Base-by-base conservation (phyloP, 202 grass and related monocot species). In the Zoysia matrella region DNA sequence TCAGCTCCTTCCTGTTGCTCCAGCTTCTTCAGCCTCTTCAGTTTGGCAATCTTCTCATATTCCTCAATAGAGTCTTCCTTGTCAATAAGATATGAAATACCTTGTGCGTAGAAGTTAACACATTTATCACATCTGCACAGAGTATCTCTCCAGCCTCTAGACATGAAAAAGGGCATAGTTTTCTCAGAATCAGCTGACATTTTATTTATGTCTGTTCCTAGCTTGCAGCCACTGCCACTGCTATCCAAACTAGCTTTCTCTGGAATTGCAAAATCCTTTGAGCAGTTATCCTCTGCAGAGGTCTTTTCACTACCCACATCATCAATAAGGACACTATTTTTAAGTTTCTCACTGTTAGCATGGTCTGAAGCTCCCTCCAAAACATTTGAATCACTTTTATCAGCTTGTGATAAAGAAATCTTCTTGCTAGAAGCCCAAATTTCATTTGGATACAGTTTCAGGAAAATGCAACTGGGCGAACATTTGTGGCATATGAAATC, bases 401-500 rank as follows among this genome's bases (percentile, higher is more conserved):
- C 83, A 72, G 83, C 69, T 65, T 93, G 51, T 75, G 72, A 14
- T 53, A 41, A 50, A 83, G 67, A 75, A 64, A 80, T 89, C 52
- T 86, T 80, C 80, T 89, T 90, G 76, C 46, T 56, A 73, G 76
- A 78, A 18, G 85, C 81, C 87, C 77, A 91, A 85, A 99, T 80
- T 56, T 72, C 79, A 86, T 80, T 60, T 6, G 87, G 89, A 81
- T 96, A 95, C 50, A 93, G 43, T 87, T 93, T 99, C 79, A 99
- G 85, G 75, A 99, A 99, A 78, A 71, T 85, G 83, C 86, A 96
- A 60, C 60, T 66, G 52, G 73, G 71, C n/a, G 93, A 89, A 75
- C 96, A 99, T 62, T 99, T 84, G 79, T 92, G 85, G 74, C 96
- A 99, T 74, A 99, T 87, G 60, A 96, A 93, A 77, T 96, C 93